Conservation (phyloP, 371 early-diverging fungal genomes). For the Rhizopus sp. region DNA sequence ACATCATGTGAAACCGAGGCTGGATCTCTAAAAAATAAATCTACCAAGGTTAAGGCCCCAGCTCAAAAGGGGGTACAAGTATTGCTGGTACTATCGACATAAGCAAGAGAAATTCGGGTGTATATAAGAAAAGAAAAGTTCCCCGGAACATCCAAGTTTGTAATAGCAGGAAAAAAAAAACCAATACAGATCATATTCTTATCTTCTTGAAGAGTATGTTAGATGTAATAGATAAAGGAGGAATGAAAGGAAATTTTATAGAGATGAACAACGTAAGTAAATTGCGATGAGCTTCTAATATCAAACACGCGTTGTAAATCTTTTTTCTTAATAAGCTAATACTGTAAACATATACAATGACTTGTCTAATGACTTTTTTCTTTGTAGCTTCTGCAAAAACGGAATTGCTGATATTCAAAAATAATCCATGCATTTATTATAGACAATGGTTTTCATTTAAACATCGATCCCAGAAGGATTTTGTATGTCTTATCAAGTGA, state of each 20-base stretch:
- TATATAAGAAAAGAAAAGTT: slow-evolving; percentile 9
- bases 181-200: slow-evolving; percentile 18
- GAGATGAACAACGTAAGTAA: too few relatives aligned
- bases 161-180: slow-evolving; percentile 16
- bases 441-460: slow-evolving; percentile 6
- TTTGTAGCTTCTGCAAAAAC: too few relatives aligned
- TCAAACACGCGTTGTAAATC: too few relatives aligned
- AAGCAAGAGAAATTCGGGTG: slow-evolving; percentile 6
- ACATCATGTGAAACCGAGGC: slow-evolving; percentile 4
- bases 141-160: slow-evolving; percentile 16
- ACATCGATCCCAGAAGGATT: slow-evolving; percentile 10
- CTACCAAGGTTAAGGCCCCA: slow-evolving; percentile 8
- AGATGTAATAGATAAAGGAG: too few relatives aligned
- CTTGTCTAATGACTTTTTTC: too few relatives aligned
- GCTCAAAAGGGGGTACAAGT: slow-evolving; percentile 11
- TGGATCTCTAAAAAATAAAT: slow-evolving; percentile 9
- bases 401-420: too few relatives aligned
- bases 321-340: too few relatives aligned
- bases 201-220: neutral
- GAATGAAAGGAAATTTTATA: too few relatives aligned
- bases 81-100: slow-evolving; percentile 11
- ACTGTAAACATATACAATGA: too few relatives aligned
- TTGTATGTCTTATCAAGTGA: slow-evolving; percentile 4
- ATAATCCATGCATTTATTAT: neutral
- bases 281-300: too few relatives aligned